Base-by-base conservation (phyloP, 768 basidiomycete genomes). In the Clitopilus hobsonii region DNA sequence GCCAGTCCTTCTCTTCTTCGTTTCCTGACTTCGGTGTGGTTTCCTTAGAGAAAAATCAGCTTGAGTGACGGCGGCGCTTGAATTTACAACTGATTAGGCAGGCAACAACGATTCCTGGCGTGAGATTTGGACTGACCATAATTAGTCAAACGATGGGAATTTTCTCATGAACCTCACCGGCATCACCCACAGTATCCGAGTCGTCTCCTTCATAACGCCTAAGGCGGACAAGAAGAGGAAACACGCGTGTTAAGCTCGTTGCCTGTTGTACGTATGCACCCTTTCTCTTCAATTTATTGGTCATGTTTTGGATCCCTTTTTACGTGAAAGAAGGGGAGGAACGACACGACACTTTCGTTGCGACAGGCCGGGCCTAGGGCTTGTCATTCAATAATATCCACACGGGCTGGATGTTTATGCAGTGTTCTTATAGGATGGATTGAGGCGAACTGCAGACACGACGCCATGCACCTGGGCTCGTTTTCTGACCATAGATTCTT, bases 201-300 rank as follows among this genome's bases (percentile, higher is more conserved):
- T 36, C 32, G 32, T 36, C 41, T 45, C 41, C 41, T 45, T 45
- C 41, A 45, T 45, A 45, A 45, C 41, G 41, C 41, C 41, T 45
- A 45, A 45, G 41, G 22, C 41, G 41, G 41, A 45, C 41, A 45
- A 45, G 41, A 20, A 45, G 41, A 45, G n/a, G 41, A 23, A 23
- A 45, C 41, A 45, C 41, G 41, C 41, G 41, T 18, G 5, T 45
- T 45, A 18, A 45, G 32, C 32, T 36, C 32, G 13, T n/a, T n/a
- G 13, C 13, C 32, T 36, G 4, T 18, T 23, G 41, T 45, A 45
- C 41, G 41, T 45, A 45, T 45, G 41, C 41, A 45, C 41, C 41
- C 41, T 45, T 45, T 10, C 3, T 5, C 41, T 20, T 10, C 22
- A 10, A 45, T 45, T 45, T 18, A 45, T 45, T 45, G 41, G 41